Evolutionary conservation across 805 yeast species (phyloP).

Genomic region (Hagleromyces aurorensis): DNA sequence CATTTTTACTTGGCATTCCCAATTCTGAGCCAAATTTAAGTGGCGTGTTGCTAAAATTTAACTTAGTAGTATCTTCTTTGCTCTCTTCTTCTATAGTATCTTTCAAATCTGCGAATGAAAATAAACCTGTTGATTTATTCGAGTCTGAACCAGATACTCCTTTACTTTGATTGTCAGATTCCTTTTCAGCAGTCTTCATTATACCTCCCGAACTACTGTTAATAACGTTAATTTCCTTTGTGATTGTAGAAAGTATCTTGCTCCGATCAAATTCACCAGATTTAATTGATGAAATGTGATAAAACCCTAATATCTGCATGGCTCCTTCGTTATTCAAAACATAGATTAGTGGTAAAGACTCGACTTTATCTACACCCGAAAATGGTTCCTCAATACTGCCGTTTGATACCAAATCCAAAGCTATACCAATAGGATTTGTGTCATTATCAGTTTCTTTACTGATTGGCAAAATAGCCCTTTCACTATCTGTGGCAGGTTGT

Average conservation of each 20-base stretch:
- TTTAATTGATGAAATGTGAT: conserved; percentile 46
- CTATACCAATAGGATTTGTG: conserved; percentile 62
- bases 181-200: conserved; percentile 4
- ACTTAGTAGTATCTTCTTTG: no score
- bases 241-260: conserved; percentile 1
- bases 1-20: no score
- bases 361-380: conserved; percentile 47
- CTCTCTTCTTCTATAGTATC: no score
- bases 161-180: no score
- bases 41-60: no score
- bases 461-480: conserved; percentile 67
- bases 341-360: conserved; percentile 60
- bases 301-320: conserved; percentile 56
- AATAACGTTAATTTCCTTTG: conserved; percentile 1
- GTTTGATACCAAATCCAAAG: conserved; percentile 46
- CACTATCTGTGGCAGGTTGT: conserved; percentile 55
- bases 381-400: conserved; percentile 45
- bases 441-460: conserved; percentile 59
- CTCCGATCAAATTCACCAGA: conserved; percentile 25
- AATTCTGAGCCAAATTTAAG: no score
- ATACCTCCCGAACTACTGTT: conserved; percentile 3
- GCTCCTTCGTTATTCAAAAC: conserved; percentile 56
- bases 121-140: no score
- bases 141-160: no score
- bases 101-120: no score